Base-by-base conservation (phyloP, 2,329 filamentous ascomycete species). In the Colletotrichum orchidophilum region DNA sequence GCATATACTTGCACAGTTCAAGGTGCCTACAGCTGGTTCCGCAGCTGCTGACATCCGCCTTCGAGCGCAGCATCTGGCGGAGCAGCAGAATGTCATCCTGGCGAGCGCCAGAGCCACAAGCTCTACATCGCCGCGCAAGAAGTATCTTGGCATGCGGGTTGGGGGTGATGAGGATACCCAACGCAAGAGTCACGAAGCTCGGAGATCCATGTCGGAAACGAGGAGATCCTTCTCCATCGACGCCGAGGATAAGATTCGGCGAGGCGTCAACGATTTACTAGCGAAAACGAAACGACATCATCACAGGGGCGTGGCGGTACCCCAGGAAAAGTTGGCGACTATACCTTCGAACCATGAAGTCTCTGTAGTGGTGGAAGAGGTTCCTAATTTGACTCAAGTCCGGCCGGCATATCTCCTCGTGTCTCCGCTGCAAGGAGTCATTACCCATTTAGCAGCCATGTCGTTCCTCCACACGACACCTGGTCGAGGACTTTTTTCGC, bases 21-120 rank as follows among this genome's bases (percentile, higher is more conserved):
- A 82, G 8, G 79, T 82, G 0, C 87, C 90, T 0, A 74, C 81
- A 3, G 76, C 79, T n/a, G 89, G 86, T 49, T 90, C 90, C 0
- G 81, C 90, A 5, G 87, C 90, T 0, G 87, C 90, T 15, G 92
- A 94, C 75, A 93, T 97, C 58, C 85, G 92, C 2, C 83, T 92
- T 0, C 89, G 91, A 55, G 94, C 95, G 0, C 84, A 88, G 54
- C 88, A 90, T 70, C 84, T 97, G 6, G 92, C 93, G 1, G 84
- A 86, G 29, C 87, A 91, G 74, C 91, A 91, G 74, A 90, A 87
- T 62, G 79, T 82, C 1, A 83, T 87, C 18, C 81, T 85, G 57
- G 79, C 76, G 0, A 81, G 80, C 42, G 77, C 78, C 21, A 80
- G 80, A 5, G 77, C 78, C 5, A 79, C 79, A 3, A 80, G 77